Evolutionary conservation across 352 stramenopile species (phyloP).

Genomic region (Globisporangium megalacanthum): DNA sequence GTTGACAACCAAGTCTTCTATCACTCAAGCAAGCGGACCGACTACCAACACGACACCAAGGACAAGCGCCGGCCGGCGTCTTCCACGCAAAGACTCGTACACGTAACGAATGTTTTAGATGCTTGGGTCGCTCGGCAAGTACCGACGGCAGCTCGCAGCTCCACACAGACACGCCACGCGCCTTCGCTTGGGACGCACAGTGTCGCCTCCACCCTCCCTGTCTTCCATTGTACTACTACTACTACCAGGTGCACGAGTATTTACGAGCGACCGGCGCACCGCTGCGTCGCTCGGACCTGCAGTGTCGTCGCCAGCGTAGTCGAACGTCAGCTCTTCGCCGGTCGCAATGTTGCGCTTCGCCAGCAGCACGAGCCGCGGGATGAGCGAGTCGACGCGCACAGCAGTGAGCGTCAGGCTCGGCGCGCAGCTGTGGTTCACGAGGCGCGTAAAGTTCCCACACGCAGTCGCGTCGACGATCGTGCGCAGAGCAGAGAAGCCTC

Average conservation of each 20-base stretch:
- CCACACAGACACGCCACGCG: conserved; percentile 21
- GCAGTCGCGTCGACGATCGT: conserved; percentile 57
- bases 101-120: conserved; percentile 17
- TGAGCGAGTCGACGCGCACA: conserved; percentile 49
- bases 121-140: conserved; percentile 24
- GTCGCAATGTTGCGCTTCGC: conserved; percentile 18
- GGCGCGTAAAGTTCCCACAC: conserved; percentile 52
- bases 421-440: conserved; percentile 69
- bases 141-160: conserved; percentile 23
- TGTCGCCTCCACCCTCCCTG: neutral
- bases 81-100: too few species aligned
- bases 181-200: neutral
- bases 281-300: neutral
- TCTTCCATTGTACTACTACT: neutral
- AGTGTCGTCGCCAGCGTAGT: conserved; percentile 32
- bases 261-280: neutral
- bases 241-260: too few species aligned
- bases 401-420: conserved; percentile 43
- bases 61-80: too few species aligned
- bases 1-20: too few species aligned
- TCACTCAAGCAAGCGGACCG: too few species aligned
- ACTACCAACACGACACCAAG: too few species aligned
- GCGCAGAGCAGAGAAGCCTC: conserved; percentile 25
- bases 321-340: conserved; percentile 53
- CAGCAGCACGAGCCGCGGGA: conserved; percentile 59